Evolutionary conservation across 345 rosid genomes (phyloP), one percentile per base, ranked within the genome.

Genomic region (Noccaea caerulescens): DNA sequence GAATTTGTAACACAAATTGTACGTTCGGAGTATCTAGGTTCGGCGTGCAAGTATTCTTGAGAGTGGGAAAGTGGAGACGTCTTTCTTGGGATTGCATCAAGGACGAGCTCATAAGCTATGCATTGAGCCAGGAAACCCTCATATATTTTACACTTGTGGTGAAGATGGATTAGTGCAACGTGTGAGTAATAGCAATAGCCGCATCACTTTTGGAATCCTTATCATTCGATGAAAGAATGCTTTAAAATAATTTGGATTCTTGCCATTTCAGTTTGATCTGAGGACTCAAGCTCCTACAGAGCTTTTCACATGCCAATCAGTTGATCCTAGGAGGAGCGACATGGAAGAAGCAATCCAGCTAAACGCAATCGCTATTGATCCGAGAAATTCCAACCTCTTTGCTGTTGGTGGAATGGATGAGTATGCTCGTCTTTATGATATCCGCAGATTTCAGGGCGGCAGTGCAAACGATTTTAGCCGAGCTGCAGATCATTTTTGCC

Each of bases 111-210:
- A 91, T 84, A 91, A 86, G 65, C 78, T 94, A 76, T 93, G 92
- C 63, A 71, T 89, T 74, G 97, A 89, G 75, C 97, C 97, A 45
- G 96, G 99, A 38, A 94, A 91, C 73, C 85, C 99, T 39, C 79
- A 85, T 76, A 69, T 83, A 58, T 84, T 94, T 39, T 94, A 89
- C 77, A 83, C 93, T 6, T 91, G 97, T 54, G 97, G 89, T 50
- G 96, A 89, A 86, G 99, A 94, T 83, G 99, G 96, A 59, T 50
- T 86, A 73, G 97, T 94, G 69, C 90, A 91, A 62, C 97, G 82
- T 58, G 97, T 94, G 68, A 88, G 97, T 86, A 23, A 2, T 14
- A 27, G 30, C 4, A 27, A 45, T 65, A 16, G 39, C 5, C 11
- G 36, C 4, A 20, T 60, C 7, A 18, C 34, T 10, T 52, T 72